Evolutionary conservation across 1,284 basidiomycete species (phyloP).

Genomic region (Caloboletus firmus): DNA sequence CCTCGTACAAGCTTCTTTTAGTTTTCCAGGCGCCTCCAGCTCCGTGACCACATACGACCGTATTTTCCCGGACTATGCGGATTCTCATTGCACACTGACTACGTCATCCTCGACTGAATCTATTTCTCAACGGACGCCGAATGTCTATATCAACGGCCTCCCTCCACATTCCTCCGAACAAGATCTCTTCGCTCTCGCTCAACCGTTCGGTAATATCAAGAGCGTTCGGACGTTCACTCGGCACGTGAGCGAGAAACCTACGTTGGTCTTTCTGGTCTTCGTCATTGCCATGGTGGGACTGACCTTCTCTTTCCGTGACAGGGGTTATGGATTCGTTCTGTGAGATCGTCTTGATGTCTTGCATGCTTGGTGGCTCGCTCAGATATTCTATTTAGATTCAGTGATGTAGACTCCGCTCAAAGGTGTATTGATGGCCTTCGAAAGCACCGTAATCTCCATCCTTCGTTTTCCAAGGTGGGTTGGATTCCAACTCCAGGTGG

Average conservation of each 20-base stretch:
- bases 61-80: constrained; percentile 6
- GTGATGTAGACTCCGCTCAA: constrained; percentile 60
- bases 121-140: constrained; percentile 44
- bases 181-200: constrained; percentile 54
- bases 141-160: constrained; percentile 69
- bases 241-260: constrained; percentile 55
- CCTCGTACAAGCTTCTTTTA: constrained; percentile 27
- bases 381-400: constrained; percentile 48
- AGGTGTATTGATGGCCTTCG: constrained; percentile 66
- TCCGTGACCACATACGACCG: constrained; percentile 10
- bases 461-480: constrained; percentile 62
- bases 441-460: constrained; percentile 70
- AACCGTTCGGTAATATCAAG: constrained; percentile 54
- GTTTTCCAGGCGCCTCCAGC: constrained; percentile 16
- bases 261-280: constrained; percentile 23
- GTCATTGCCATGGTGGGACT: background rate
- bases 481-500: background rate
- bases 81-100: constrained; percentile 15
- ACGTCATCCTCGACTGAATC: constrained; percentile 17
- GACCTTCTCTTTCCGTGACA: constrained; percentile 31
- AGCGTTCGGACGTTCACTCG: constrained; percentile 66
- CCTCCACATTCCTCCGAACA: constrained; percentile 65
- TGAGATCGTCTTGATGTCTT: constrained; percentile 38
- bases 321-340: constrained; percentile 81
- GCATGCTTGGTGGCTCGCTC: background rate